These are phyloP conservation scores for Chrysoporthe deuterocubensis DNA, from an alignment of 2,329 filamentous ascomycete genomes.

Conservation along the genomic window DNA sequence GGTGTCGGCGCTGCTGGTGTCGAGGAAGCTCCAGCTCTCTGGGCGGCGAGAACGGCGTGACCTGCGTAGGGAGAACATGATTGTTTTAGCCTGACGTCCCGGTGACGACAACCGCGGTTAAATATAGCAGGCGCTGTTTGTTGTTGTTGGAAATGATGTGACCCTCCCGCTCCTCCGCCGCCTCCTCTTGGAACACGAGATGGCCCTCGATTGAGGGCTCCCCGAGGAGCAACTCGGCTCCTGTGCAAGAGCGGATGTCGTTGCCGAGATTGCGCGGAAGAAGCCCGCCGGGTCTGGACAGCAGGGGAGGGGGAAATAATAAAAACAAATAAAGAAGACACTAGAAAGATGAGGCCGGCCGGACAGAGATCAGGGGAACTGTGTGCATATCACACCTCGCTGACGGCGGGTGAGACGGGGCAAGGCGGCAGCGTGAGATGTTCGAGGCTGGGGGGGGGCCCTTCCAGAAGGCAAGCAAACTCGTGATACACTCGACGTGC, in stretches of 20 bases:
- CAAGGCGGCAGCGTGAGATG: constrained; percentile 8
- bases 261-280: constrained; percentile 18
- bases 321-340: background rate
- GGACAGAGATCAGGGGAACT: constrained; percentile 23
- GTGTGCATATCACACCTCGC: constrained; percentile 20
- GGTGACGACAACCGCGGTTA: background rate
- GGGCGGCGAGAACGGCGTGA: constrained; percentile 21
- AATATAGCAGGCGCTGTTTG: constrained; percentile 2
- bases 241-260: constrained; percentile 6
- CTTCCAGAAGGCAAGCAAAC: constrained; percentile 11
- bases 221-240: constrained; percentile 25
- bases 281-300: constrained; percentile 9
- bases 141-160: background rate
- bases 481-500: constrained; percentile 17
- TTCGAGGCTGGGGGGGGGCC: background rate
- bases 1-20: constrained; percentile 21
- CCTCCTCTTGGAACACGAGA: background rate
- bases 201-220: constrained; percentile 7
- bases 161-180: constrained; percentile 3
- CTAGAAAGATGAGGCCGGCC: constrained; percentile 18
- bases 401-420: constrained; percentile 8
- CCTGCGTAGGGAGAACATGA: constrained; percentile 27
- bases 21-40: constrained; percentile 22
- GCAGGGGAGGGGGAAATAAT: constrained; percentile 11
- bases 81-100: constrained; percentile 21